These are phyloP conservation scores for Aspergillus glaucus DNA, from an alignment of 2,329 filamentous ascomycete species.

Conservation along the genomic window DNA sequence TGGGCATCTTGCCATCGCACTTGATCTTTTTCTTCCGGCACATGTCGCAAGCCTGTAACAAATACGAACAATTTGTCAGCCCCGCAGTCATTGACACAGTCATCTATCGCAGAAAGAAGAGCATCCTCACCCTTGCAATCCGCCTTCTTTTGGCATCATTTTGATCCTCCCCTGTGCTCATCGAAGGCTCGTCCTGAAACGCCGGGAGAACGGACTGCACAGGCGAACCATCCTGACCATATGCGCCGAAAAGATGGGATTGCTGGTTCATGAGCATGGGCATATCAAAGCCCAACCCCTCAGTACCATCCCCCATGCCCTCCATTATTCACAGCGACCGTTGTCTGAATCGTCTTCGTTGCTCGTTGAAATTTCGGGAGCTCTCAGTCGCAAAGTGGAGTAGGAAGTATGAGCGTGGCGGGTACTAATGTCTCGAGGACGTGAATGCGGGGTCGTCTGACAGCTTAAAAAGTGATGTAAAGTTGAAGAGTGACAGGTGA, in stretches of 20 bases:
- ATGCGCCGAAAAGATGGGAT: conserved; percentile 63
- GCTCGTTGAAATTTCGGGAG: conserved; percentile 1
- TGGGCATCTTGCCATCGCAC: conserved; percentile 91
- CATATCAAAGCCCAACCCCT: conserved; percentile 39
- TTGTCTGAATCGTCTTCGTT: background rate
- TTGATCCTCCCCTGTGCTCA: conserved; percentile 45
- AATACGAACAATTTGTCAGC: conserved; percentile 5
- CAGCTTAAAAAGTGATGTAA: background rate
- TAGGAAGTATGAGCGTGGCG: background rate
- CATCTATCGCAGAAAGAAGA: background rate
- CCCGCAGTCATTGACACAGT: conserved; percentile 1
- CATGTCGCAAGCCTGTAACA: conserved; percentile 78
- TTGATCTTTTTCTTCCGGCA: conserved; percentile 93
- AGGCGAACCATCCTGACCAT: conserved; percentile 54
- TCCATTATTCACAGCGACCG: conserved; percentile 22
- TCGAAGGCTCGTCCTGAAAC: conserved; percentile 40
- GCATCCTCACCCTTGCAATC: conserved; percentile 68
- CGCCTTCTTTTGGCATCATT: conserved; percentile 83
- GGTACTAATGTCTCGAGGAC: conserved; percentile 6
- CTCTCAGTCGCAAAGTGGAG: conserved; percentile 12
- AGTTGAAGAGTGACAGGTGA: background rate
- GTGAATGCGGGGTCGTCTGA: conserved; percentile 16
- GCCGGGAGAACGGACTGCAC: conserved; percentile 46
- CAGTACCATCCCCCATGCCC: conserved; percentile 29
- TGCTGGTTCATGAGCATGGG: conserved; percentile 56